Evolutionary conservation across 2,329 filamentous ascomycete species (phyloP).

Genomic region (Fusarium sp.): DNA sequence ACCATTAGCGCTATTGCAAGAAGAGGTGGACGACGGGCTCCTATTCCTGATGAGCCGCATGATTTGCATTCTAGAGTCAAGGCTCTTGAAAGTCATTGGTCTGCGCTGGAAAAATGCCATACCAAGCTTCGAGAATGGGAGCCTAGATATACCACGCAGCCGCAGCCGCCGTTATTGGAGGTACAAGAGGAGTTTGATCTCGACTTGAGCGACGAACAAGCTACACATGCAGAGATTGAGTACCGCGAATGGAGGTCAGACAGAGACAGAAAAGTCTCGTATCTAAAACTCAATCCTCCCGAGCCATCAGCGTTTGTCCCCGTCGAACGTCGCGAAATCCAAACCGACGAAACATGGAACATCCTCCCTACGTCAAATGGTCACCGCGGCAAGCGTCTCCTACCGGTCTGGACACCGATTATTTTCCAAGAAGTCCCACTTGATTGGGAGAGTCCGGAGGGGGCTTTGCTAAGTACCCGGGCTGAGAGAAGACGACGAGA

Average conservation of each 20-base stretch:
- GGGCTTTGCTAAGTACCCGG: background rate
- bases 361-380: background rate
- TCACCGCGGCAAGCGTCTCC: background rate
- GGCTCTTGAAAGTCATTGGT: constrained; percentile 25
- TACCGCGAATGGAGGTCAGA: constrained; percentile 24
- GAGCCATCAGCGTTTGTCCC: constrained; percentile 10
- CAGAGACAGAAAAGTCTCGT: constrained; percentile 18
- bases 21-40: constrained; percentile 6
- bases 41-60: constrained; percentile 22
- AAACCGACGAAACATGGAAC: constrained; percentile 22
- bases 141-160: constrained; percentile 11
- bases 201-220: constrained; percentile 17
- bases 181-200: background rate
- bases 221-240: constrained; percentile 14
- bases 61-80: constrained; percentile 10
- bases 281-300: background rate
- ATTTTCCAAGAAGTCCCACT: constrained; percentile 16
- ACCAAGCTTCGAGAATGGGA: constrained; percentile 30
- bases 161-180: background rate
- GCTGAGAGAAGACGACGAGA: background rate
- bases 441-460: constrained; percentile 7
- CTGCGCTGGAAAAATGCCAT: constrained; percentile 29
- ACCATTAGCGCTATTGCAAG: constrained; percentile 24
- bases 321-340: constrained; percentile 8
- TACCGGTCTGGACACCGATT: constrained; percentile 19